phyloP scores from a whole-genome alignment of 2,329 filamentous ascomycete genomes.

The Eurotiales sp. region DNA sequence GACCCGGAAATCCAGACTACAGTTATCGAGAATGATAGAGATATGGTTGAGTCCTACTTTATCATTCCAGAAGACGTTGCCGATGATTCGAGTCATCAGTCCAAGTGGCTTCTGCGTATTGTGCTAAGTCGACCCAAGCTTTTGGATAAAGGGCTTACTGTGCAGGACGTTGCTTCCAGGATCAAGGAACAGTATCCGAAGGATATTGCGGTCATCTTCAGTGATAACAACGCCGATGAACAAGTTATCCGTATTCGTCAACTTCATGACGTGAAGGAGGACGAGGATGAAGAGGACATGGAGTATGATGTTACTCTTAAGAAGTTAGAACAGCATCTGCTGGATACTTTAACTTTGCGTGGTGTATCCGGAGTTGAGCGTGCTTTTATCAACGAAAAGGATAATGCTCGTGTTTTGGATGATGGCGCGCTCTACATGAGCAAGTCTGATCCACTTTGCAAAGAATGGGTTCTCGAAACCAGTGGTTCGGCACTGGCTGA shows the following conservation, averaged over 20 bases:
- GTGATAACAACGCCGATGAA: conserved; percentile 94
- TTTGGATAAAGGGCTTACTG: conserved; percentile 82
- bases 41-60: conserved; percentile 97
- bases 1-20: conserved; percentile 86
- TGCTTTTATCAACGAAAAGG: conserved; percentile 86
- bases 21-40: conserved; percentile 78
- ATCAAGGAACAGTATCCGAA: conserved; percentile 85
- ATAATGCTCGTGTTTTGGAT: conserved; percentile 60
- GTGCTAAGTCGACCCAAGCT: conserved; percentile 90
- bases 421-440: conserved; percentile 71
- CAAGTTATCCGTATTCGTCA: conserved; percentile 91
- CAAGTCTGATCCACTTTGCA: conserved; percentile 71
- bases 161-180: conserved; percentile 82
- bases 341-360: conserved; percentile 86
- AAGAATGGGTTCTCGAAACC: conserved; percentile 95
- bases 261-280: conserved; percentile 64
- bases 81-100: conserved; percentile 63
- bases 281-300: conserved; percentile 68
- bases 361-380: conserved; percentile 85
- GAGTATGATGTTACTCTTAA: conserved; percentile 93
- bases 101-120: conserved; percentile 91
- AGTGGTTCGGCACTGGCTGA: conserved; percentile 82
- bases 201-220: conserved; percentile 90
- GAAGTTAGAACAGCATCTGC: conserved; percentile 82
- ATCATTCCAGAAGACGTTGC: conserved; percentile 83